Percentiles rank a stretch among this genome's conserved stretches.
Conservation (phyloP, 2,329 filamentous ascomycete species). For the Fusarium sp. region DNA sequence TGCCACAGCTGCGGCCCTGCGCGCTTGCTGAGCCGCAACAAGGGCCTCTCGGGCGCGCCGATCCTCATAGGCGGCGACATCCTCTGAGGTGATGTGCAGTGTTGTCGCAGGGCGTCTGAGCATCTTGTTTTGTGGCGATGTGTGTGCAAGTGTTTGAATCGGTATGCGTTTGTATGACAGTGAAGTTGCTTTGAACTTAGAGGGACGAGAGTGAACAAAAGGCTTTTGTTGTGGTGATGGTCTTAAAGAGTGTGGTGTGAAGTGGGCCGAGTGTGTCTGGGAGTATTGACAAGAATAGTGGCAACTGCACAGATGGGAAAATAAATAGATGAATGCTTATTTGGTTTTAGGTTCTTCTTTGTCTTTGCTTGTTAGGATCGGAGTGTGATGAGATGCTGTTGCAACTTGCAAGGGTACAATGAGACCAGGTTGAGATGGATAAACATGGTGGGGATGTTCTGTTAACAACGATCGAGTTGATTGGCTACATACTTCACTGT, state of each 20-base stretch:
- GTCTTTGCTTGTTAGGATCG: background rate
- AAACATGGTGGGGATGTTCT: conserved; percentile 18
- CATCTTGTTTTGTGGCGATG: conserved; percentile 57
- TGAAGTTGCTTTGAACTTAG: background rate
- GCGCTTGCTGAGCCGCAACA: conserved; percentile 52
- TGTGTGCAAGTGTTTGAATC: background rate
- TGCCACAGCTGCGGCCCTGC: conserved; percentile 44
- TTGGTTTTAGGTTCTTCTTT: background rate
- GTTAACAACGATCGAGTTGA: conserved; percentile 2
- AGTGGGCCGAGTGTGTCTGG: too few species aligned
- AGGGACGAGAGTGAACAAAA: conserved; percentile 19
- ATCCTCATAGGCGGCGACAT: conserved; percentile 78
- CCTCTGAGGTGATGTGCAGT: conserved; percentile 76
- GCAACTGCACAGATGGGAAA: background rate
- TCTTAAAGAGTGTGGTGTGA: background rate
- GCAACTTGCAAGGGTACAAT: conserved; percentile 1
- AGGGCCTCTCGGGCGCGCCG: conserved; percentile 62
- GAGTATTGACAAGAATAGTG: too few species aligned
- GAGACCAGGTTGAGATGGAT: conserved; percentile 12
- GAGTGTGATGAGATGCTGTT: conserved; percentile 17
- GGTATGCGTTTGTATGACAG: background rate
- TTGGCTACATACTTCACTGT: conserved; percentile 12
- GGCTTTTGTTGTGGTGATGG: conserved; percentile 11
- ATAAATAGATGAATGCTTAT: background rate
- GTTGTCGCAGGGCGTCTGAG: conserved; percentile 77